Base-by-base conservation (phyloP, 208 protist genomes). In the Trypanosoma caninum region DNA sequence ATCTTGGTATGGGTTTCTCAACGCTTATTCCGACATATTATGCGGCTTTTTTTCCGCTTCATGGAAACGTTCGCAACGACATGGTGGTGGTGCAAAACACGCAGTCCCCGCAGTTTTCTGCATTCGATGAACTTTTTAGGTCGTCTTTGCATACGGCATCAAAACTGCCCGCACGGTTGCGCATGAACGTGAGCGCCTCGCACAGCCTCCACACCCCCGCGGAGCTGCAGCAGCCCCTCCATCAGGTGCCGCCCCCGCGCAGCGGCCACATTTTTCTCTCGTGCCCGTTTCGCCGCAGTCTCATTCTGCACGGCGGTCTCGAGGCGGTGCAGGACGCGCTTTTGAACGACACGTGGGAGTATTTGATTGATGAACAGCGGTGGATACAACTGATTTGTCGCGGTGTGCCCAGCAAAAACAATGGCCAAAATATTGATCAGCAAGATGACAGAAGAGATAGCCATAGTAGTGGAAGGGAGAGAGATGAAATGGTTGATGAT, bases 311-410 rank as follows among this genome's bases (percentile, higher is more conserved):
- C 46, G 82, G 82, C 22, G 78, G 82, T 7, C 64, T 85, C 13
- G 75, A 65, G n/a, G 37, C 58, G 28, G 64, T 46, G 11, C 38
- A 42, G 13, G 51, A 69, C 6, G 50, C 28, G 31, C 47, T 68
- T 2, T 63, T 74, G 61, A 89, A 89, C 58, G 82, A 89, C 57
- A 74, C 72, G 14, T 89, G 82, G 79, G 71, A 82, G 64, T 85
- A 76, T 59, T 55, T 63, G 31, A 57, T 72, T 33, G 47, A 37
- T 22, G 47, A 59, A 28, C 61, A 71, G 22, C 69, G 68, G 14
- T 89, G 82, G 82, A 16, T 62, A n/a, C 30, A 69, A 48, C 61
- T 84, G 28, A 27, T 45, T 16, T 80, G 74, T 48, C 33, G 40
- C 18, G 20, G 57, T 35, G 51, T 41, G 11, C 18, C 72, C 13